These are phyloP conservation scores for Nephelium lappaceum DNA, from an alignment of 345 rosid species.

Conservation along the genomic window DNA sequence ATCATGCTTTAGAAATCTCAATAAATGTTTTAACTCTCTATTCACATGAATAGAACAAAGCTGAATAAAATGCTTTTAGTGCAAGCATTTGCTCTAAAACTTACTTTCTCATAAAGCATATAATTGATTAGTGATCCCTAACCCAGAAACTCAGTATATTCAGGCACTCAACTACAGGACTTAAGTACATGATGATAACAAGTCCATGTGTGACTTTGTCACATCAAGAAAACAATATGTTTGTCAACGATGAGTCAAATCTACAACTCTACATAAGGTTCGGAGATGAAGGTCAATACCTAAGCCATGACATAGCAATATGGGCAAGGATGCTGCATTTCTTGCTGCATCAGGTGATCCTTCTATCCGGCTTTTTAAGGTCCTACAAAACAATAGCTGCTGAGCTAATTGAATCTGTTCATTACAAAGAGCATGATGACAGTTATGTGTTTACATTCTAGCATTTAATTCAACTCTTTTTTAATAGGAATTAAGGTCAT, in stretches of 20 bases:
- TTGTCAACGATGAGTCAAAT: background rate
- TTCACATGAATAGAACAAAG: background rate
- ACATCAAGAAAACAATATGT: background rate
- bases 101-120: background rate
- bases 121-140: background rate
- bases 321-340: conserved; percentile 61
- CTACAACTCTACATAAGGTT: background rate
- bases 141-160: background rate
- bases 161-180: background rate
- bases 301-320: conserved; percentile 60
- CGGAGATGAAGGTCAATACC: conserved; percentile 33
- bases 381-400: conserved; percentile 37
- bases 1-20: background rate
- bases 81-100: background rate
- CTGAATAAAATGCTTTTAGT: background rate
- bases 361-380: conserved; percentile 58
- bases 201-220: background rate
- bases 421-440: conserved; percentile 9
- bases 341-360: conserved; percentile 53
- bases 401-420: conserved; percentile 20
- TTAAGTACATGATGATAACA: background rate
- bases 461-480: background rate
- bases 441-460: background rate
- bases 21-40: background rate
- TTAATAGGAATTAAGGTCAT: background rate